Percentiles rank a stretch among this genome's conserved stretches.
Evolutionary conservation across 441 rosid species (phyloP).

Genomic region (Adansonia madagascariensis): DNA sequence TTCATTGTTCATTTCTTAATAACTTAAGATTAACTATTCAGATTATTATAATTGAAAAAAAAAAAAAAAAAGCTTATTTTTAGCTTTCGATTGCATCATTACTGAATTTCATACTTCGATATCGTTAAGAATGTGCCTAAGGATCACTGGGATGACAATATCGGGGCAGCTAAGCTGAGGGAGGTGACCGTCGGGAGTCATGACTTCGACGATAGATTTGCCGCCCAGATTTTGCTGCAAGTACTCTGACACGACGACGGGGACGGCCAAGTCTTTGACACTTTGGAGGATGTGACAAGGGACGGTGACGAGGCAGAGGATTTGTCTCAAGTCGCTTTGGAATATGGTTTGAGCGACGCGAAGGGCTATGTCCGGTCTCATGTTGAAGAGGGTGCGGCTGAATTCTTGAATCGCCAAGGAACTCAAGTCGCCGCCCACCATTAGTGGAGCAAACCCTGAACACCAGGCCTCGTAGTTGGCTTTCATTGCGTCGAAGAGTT

Average conservation of each 20-base stretch:
- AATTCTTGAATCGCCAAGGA: constrained; percentile 88
- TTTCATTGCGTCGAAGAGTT: constrained; percentile 77
- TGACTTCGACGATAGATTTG: constrained; percentile 79
- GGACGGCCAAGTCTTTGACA: constrained; percentile 83
- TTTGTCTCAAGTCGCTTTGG: constrained; percentile 73
- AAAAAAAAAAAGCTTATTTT: neutral
- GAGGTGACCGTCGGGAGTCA: constrained; percentile 82
- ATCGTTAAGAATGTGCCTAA: constrained; percentile 70
- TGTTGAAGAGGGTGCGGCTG: constrained; percentile 90
- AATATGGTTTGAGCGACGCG: constrained; percentile 72
- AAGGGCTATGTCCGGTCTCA: constrained; percentile 92
- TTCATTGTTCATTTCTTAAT: neutral
- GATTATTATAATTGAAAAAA: constrained; percentile 8
- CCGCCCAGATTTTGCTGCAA: constrained; percentile 67
- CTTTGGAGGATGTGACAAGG: constrained; percentile 93
- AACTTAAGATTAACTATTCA: constrained; percentile 5
- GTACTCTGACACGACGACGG: constrained; percentile 74
- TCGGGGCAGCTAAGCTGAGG: constrained; percentile 96
- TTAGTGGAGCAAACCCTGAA: constrained; percentile 80
- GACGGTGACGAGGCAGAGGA: constrained; percentile 55
- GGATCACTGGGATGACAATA: constrained; percentile 65
- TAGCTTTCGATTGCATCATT: no score
- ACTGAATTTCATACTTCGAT: constrained; percentile 39
- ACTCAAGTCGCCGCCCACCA: constrained; percentile 88
- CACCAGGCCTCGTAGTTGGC: constrained; percentile 88